Evolutionary conservation across 2,329 filamentous ascomycete genomes (phyloP).

Genomic region (Cladosporium oxysporum): DNA sequence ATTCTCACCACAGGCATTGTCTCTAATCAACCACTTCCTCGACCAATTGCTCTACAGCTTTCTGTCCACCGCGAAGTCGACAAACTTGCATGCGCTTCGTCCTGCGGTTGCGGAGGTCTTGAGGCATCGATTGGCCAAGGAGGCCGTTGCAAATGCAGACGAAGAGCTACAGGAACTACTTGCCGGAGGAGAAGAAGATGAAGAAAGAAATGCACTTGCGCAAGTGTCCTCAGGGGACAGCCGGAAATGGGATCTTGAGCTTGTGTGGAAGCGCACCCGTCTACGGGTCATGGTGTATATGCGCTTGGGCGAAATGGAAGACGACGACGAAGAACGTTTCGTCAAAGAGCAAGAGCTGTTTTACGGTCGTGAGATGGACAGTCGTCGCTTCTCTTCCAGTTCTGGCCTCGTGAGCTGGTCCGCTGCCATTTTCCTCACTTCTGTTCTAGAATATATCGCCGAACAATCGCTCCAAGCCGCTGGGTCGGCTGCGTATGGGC

Average conservation of each 20-base stretch:
- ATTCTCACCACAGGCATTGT: constrained; percentile 72
- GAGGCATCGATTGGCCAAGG: constrained; percentile 83
- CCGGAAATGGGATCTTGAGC: constrained; percentile 81
- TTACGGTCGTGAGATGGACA: constrained; percentile 53
- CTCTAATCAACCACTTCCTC: constrained; percentile 85
- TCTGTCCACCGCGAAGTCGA: constrained; percentile 76
- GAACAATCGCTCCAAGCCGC: constrained; percentile 88
- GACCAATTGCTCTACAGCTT: constrained; percentile 93
- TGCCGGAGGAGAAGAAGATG: constrained; percentile 74
- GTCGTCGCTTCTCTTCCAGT: constrained; percentile 53
- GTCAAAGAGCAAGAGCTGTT: constrained; percentile 76
- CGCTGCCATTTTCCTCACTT: constrained; percentile 93
- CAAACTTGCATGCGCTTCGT: constrained; percentile 71
- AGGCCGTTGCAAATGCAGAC: constrained; percentile 79
- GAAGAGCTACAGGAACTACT: constrained; percentile 87
- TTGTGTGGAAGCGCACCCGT: constrained; percentile 90
- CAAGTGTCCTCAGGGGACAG: constrained; percentile 27
- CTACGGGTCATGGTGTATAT: constrained; percentile 98
- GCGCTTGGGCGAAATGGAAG: constrained; percentile 92
- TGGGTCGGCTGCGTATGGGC: constrained; percentile 77
- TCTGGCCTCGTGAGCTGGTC: constrained; percentile 71
- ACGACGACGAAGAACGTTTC: constrained; percentile 91
- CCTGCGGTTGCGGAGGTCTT: constrained; percentile 84
- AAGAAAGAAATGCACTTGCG: constrained; percentile 46
- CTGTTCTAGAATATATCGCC: constrained; percentile 89